Percentiles rank a stretch among this genome's conserved stretches.
Conservation (phyloP, 306 rosid species). For the Trifolium subterraneum region DNA sequence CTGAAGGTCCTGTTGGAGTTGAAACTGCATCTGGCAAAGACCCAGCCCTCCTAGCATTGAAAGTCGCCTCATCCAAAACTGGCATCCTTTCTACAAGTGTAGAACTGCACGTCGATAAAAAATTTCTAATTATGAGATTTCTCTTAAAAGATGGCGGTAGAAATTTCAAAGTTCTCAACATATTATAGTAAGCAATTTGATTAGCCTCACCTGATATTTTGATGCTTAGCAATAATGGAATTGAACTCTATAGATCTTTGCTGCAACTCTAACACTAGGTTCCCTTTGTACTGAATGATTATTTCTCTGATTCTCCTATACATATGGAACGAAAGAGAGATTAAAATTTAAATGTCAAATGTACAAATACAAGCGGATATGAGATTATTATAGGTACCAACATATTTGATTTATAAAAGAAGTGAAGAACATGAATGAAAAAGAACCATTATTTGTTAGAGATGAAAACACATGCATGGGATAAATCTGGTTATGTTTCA, state of each 20-base stretch:
- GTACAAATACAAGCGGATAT: slow-evolving; percentile 28
- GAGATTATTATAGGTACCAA: slow-evolving; percentile 19
- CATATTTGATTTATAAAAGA: slow-evolving; percentile 7
- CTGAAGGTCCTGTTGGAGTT: slow-evolving; percentile 60
- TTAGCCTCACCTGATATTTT: slow-evolving; percentile 73
- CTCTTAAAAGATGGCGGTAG: slow-evolving; percentile 3
- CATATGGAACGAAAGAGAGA: slow-evolving; percentile 34
- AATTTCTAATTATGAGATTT: slow-evolving; percentile 8
- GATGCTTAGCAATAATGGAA: slow-evolving; percentile 77
- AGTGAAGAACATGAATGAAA: slow-evolving; percentile 23
- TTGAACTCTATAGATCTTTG: slow-evolving; percentile 94
- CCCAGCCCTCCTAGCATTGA: slow-evolving; percentile 75
- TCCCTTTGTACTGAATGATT: slow-evolving; percentile 75
- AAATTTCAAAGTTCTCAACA: slow-evolving; percentile 29
- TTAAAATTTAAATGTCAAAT: slow-evolving; percentile 34
- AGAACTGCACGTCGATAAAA: slow-evolving; percentile 60
- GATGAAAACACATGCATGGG: slow-evolving; percentile 8
- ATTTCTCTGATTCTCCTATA: slow-evolving; percentile 86
- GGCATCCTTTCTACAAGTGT: slow-evolving; percentile 96
- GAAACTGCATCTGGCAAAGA: slow-evolving; percentile 61
- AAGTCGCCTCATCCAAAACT: slow-evolving; percentile 86
- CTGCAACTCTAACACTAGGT: slow-evolving; percentile 94
- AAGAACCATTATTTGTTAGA: slow-evolving; percentile 28
- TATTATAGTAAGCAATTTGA: slow-evolving; percentile 21
- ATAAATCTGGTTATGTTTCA: background rate